These are phyloP conservation scores for Fragilaria radians DNA, from an alignment of 108 stramenopile genomes.

Conservation along the genomic window DNA sequence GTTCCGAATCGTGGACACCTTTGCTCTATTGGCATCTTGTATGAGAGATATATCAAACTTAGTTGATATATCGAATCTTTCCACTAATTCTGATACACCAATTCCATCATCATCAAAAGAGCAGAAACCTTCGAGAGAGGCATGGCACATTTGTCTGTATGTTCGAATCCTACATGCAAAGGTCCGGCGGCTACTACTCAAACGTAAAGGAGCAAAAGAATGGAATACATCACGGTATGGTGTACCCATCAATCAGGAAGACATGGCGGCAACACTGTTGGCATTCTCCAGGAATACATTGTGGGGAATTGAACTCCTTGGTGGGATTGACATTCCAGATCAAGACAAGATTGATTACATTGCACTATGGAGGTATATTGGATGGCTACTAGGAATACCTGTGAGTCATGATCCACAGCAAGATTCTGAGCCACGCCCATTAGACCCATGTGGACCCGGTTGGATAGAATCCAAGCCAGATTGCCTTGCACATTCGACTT, in stretches of 20 bases:
- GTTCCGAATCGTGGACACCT: conserved; percentile 67
- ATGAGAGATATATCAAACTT: not conserved
- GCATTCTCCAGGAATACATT: conserved; percentile 74
- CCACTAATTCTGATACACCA: conserved; percentile 3
- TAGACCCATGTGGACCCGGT: conserved; percentile 79
- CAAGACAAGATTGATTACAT: conserved; percentile 63
- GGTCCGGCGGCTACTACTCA: conserved; percentile 50
- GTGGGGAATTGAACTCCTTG: conserved; percentile 54
- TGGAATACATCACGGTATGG: conserved; percentile 57
- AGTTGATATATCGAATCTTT: not conserved
- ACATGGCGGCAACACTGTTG: conserved; percentile 73
- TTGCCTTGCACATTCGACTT: conserved; percentile 34
- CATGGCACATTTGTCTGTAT: conserved; percentile 62
- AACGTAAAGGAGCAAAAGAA: conserved; percentile 6
- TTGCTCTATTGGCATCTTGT: conserved; percentile 38
- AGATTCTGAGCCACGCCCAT: conserved; percentile 17
- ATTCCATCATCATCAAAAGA: conserved; percentile 20
- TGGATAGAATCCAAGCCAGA: conserved; percentile 18
- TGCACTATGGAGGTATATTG: conserved; percentile 79
- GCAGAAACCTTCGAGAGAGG: conserved; percentile 62
- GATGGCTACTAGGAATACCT: conserved; percentile 75
- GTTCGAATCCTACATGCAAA: conserved; percentile 81
- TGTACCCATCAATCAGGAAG: conserved; percentile 83
- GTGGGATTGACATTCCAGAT: conserved; percentile 33
- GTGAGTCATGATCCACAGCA: conserved; percentile 17